phyloP scores from a whole-genome alignment of 345 rosid genomes.

The Citrus mangshanensis region DNA sequence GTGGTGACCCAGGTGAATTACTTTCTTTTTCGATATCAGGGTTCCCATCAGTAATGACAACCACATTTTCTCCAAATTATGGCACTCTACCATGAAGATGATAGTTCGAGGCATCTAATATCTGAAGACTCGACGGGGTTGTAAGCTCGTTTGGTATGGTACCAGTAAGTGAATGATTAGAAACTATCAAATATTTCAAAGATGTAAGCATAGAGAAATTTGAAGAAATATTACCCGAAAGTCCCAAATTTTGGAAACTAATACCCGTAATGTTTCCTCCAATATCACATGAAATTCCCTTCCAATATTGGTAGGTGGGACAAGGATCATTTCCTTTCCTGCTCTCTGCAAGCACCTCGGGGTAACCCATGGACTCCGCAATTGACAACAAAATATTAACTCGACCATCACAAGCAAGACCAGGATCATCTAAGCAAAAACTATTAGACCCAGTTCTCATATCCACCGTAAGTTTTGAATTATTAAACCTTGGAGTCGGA shows the following conservation, averaged over 20 bases:
- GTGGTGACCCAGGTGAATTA: neutral
- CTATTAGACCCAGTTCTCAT: slow-evolving; percentile 10
- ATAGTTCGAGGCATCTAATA: slow-evolving; percentile 47
- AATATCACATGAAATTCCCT: slow-evolving; percentile 43
- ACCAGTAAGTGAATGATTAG: slow-evolving; percentile 45
- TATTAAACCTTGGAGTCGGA: slow-evolving; percentile 41
- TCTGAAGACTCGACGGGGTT: slow-evolving; percentile 27
- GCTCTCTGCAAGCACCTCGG: slow-evolving; percentile 25
- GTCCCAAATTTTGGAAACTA: slow-evolving; percentile 43
- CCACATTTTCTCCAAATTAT: slow-evolving; percentile 23
- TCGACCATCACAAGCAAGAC: slow-evolving; percentile 35
- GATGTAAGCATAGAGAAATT: slow-evolving; percentile 32
- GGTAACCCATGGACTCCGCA: slow-evolving; percentile 29
- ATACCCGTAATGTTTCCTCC: slow-evolving; percentile 26
- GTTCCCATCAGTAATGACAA: slow-evolving; percentile 36
- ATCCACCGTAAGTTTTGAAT: slow-evolving; percentile 18
- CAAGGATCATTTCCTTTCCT: slow-evolving; percentile 62
- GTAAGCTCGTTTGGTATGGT: slow-evolving; percentile 47
- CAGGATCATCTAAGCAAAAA: slow-evolving; percentile 19
- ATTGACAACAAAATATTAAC: slow-evolving; percentile 35
- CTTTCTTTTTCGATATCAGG: slow-evolving; percentile 33
- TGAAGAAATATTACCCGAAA: slow-evolving; percentile 52
- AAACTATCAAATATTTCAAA: slow-evolving; percentile 37
- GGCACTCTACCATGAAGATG: slow-evolving; percentile 40
- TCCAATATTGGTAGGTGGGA: slow-evolving; percentile 26